Evolutionary conservation across 78 protist genomes (phyloP).

Genomic region (Speleostelium caveatum): DNA sequence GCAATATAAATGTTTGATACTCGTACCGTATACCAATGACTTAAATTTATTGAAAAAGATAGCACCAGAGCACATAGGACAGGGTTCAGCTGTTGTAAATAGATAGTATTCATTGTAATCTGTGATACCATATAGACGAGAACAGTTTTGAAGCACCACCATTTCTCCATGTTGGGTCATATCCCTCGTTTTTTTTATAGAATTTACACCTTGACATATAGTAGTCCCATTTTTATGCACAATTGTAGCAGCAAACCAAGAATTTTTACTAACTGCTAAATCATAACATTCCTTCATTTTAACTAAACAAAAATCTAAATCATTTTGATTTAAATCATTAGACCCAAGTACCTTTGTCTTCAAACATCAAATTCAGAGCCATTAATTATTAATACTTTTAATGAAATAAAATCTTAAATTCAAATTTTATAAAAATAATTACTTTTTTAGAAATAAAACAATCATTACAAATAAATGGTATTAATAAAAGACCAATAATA

Average conservation of each 20-base stretch:
- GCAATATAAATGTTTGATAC: conserved; percentile 39
- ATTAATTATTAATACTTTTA: too few relatives aligned
- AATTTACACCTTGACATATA: conserved; percentile 1
- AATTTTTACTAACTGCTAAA: background rate
- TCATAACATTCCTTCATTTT: too few relatives aligned
- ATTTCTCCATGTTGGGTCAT: conserved; percentile 35
- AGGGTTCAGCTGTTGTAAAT: conserved; percentile 56
- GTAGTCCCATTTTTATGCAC: conserved; percentile 35
- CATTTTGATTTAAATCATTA: too few relatives aligned
- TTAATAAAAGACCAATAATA: too few relatives aligned
- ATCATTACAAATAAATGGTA: too few relatives aligned
- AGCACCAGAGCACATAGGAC: conserved; percentile 51
- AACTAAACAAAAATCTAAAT: too few relatives aligned
- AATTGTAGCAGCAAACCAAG: conserved; percentile 14
- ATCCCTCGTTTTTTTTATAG: background rate
- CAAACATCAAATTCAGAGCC: too few relatives aligned
- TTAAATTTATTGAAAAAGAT: too few relatives aligned
- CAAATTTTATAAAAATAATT: too few relatives aligned
- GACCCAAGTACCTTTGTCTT: too few relatives aligned
- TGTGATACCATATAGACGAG: background rate
- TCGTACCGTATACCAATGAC: conserved; percentile 51
- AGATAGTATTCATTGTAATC: background rate
- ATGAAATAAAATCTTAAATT: too few relatives aligned
- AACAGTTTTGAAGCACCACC: conserved; percentile 4
- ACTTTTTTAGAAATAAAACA: too few relatives aligned